These are phyloP conservation scores for Cercospora canescens DNA, from an alignment of 2,329 filamentous ascomycete genomes.

Conservation along the genomic window DNA sequence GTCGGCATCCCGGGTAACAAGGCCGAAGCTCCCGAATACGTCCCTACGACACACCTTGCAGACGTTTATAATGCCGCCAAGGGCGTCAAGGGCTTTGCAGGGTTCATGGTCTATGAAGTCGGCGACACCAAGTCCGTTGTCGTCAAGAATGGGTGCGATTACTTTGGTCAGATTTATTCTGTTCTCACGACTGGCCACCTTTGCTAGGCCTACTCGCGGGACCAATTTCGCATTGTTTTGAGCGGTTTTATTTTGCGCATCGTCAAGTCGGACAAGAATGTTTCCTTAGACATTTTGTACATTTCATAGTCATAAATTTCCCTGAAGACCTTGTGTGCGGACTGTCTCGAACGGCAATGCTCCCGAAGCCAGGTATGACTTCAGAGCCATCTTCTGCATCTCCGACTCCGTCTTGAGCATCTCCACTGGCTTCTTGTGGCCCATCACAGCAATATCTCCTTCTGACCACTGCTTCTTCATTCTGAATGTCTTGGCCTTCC, in stretches of 20 bases:
- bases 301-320: background rate
- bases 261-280: background rate
- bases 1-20: slow-evolving; percentile 44
- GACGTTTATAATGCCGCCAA: slow-evolving; percentile 43
- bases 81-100: slow-evolving; percentile 47
- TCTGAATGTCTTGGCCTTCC: slow-evolving; percentile 1
- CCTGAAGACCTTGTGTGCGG: too few relatives aligned
- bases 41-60: slow-evolving; percentile 46
- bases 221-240: background rate
- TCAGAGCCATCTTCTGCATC: background rate
- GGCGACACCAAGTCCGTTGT: slow-evolving; percentile 32
- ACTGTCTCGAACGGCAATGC: too few relatives aligned
- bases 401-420: background rate
- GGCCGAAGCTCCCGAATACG: slow-evolving; percentile 41
- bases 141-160: background rate
- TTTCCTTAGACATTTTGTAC: background rate
- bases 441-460: background rate
- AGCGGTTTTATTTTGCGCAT: background rate
- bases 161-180: background rate
- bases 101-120: slow-evolving; percentile 60
- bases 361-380: too few relatives aligned
- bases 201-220: background rate
- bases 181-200: background rate
- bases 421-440: slow-evolving; percentile 1
- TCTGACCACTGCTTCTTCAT: slow-evolving; percentile 3